A percentile compares a stretch with the other conserved stretches of the same genome.
phyloP scores from a whole-genome alignment of 129 eudicot genomes.

The Artemisia argyi region DNA sequence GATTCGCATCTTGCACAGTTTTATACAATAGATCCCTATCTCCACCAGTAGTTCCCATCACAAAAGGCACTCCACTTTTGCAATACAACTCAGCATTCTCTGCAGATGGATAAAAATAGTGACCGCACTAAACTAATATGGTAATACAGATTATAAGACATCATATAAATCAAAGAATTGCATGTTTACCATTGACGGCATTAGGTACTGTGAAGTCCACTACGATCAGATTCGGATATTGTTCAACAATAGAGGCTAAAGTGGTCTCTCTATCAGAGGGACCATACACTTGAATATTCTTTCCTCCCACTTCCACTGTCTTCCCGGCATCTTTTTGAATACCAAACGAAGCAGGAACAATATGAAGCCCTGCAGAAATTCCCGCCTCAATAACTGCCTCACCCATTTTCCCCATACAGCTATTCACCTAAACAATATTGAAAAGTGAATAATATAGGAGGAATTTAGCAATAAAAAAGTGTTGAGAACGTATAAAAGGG shows the following conservation, averaged over 20 bases:
- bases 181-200: conserved; percentile 75
- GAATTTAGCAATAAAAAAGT: background rate
- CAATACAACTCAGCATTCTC: conserved; percentile 84
- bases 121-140: background rate
- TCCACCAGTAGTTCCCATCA: conserved; percentile 98
- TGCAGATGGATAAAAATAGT: conserved; percentile 16
- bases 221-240: conserved; percentile 68
- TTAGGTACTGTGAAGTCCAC: conserved; percentile 87
- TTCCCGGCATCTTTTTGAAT: conserved; percentile 61
- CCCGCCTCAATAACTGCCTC: conserved; percentile 88
- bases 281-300: conserved; percentile 67
- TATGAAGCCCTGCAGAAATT: conserved; percentile 65
- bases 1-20: conserved; percentile 71
- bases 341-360: conserved; percentile 74
- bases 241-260: conserved; percentile 45
- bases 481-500: background rate
- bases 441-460: background rate
- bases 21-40: conserved; percentile 75
- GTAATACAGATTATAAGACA: conserved; percentile 1
- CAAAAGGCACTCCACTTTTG: conserved; percentile 88
- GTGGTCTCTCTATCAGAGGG: conserved; percentile 59
- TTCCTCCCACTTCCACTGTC: conserved; percentile 68
- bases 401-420: conserved; percentile 89
- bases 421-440: conserved; percentile 56
- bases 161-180: background rate